Conservation (phyloP, 1,139 yeast genomes). For the Pichia sp. region DNA sequence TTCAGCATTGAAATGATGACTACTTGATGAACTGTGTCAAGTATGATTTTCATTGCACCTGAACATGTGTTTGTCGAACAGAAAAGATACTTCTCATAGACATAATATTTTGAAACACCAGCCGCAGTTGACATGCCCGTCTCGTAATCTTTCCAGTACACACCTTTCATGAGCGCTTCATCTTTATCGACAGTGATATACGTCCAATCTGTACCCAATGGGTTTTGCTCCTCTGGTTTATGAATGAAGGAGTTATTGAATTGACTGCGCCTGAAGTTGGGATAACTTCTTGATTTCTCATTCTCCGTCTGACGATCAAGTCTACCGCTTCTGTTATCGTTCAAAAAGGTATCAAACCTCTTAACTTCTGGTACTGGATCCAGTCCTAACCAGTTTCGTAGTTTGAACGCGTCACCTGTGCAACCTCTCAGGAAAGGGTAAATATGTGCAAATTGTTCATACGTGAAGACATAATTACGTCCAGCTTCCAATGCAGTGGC, state of each 20-base stretch:
- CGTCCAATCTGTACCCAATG: constrained; percentile 7
- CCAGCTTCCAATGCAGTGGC: constrained; percentile 10
- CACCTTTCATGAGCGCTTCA: background rate
- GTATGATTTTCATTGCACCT: constrained; percentile 7
- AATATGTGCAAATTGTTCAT: constrained; percentile 11
- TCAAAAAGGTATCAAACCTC: no score
- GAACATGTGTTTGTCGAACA: constrained; percentile 10
- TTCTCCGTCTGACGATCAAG: no score
- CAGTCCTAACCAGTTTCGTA: no score
- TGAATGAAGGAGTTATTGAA: constrained; percentile 4
- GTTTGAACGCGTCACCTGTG: constrained; percentile 1
- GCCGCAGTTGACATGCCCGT: background rate
- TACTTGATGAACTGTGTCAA: constrained; percentile 11
- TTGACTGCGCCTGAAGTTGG: constrained; percentile 1
- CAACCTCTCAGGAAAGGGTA: constrained; percentile 10
- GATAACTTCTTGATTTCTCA: no score
- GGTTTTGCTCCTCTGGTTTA: background rate
- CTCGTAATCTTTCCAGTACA: background rate
- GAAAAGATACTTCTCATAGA: constrained; percentile 7
- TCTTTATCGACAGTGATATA: constrained; percentile 5
- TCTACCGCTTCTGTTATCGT: no score
- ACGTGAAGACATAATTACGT: constrained; percentile 8
- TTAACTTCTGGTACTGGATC: no score
- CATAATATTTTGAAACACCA: constrained; percentile 1
- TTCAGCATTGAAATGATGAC: constrained; percentile 5